Percentiles rank a stretch among this genome's conserved stretches.
phyloP scores from a whole-genome alignment of 495 filamentous ascomycete species.

The Penicillium riverlandense region DNA sequence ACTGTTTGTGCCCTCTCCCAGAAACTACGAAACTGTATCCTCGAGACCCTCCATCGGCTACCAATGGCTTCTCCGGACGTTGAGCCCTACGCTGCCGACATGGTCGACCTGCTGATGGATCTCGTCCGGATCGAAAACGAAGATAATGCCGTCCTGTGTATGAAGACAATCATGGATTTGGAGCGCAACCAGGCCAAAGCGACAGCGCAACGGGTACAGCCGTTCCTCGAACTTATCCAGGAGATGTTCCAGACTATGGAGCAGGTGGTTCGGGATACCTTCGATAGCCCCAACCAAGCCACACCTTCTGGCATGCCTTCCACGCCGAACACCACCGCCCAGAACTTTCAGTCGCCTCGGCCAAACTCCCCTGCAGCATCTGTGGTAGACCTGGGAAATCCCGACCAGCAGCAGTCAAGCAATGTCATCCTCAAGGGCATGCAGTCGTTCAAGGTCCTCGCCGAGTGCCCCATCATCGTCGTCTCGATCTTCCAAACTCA shows the following conservation, averaged over 20 bases:
- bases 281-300: constrained; percentile 64
- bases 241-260: constrained; percentile 95
- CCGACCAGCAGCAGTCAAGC: constrained; percentile 76
- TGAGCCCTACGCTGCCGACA: constrained; percentile 76
- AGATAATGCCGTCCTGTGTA: constrained; percentile 93
- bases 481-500: constrained; percentile 97
- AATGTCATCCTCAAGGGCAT: constrained; percentile 81
- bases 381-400: constrained; percentile 57
- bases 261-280: constrained; percentile 84
- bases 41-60: constrained; percentile 90
- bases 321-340: constrained; percentile 64
- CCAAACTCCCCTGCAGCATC: constrained; percentile 84
- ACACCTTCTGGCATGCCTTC: constrained; percentile 63
- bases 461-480: constrained; percentile 97
- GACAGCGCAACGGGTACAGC: constrained; percentile 71
- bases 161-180: constrained; percentile 96
- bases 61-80: constrained; percentile 77
- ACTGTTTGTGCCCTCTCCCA: constrained; percentile 25
- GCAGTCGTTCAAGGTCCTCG: constrained; percentile 98
- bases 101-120: constrained; percentile 82
- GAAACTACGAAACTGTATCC: constrained; percentile 83
- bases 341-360: constrained; percentile 76
- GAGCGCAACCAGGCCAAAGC: constrained; percentile 86
- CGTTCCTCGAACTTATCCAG: constrained; percentile 84
- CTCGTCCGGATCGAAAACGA: constrained; percentile 91